These are phyloP conservation scores for Xylaria polymorpha DNA, from an alignment of 2,329 filamentous ascomycete species.

Conservation along the genomic window DNA sequence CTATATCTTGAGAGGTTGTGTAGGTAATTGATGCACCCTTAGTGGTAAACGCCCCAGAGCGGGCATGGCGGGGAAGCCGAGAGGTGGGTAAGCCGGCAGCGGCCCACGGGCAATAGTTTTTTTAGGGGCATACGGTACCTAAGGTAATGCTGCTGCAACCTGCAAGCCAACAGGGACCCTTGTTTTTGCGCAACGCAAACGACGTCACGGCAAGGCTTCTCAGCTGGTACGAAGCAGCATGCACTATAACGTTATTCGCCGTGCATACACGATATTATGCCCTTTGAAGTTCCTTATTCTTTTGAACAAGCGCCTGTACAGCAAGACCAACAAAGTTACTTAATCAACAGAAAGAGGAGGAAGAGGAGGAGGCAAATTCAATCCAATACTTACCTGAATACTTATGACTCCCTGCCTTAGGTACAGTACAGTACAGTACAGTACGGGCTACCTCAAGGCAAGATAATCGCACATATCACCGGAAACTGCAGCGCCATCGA, in stretches of 20 bases:
- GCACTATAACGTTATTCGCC: conserved; percentile 26
- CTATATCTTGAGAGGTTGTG: not conserved
- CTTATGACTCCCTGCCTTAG: not conserved
- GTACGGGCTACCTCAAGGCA: not conserved
- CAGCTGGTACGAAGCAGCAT: conserved; percentile 26
- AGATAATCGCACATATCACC: not conserved
- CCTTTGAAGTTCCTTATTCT: no score
- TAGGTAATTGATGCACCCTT: conserved; percentile 22
- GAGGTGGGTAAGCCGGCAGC: conserved; percentile 15
- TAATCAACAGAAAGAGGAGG: not conserved
- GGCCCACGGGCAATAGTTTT: not conserved
- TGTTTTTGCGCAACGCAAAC: conserved; percentile 12
- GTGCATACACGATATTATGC: conserved; percentile 12
- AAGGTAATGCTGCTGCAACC: not conserved
- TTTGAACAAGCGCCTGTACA: not conserved
- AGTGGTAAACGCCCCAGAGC: conserved; percentile 13
- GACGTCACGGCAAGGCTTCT: conserved; percentile 36
- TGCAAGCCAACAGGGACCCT: conserved; percentile 20
- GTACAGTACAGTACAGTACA: not conserved
- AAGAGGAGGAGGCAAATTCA: not conserved
- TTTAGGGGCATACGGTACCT: conserved; percentile 2
- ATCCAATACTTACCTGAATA: not conserved
- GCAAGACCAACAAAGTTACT: not conserved
- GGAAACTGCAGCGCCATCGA: not conserved
- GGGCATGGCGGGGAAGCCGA: conserved; percentile 15